Percentiles rank a stretch among this genome's conserved stretches.
Evolutionary conservation across 2,329 filamentous ascomycete genomes (phyloP).

Genomic region (Dryadomyces sulphureus): DNA sequence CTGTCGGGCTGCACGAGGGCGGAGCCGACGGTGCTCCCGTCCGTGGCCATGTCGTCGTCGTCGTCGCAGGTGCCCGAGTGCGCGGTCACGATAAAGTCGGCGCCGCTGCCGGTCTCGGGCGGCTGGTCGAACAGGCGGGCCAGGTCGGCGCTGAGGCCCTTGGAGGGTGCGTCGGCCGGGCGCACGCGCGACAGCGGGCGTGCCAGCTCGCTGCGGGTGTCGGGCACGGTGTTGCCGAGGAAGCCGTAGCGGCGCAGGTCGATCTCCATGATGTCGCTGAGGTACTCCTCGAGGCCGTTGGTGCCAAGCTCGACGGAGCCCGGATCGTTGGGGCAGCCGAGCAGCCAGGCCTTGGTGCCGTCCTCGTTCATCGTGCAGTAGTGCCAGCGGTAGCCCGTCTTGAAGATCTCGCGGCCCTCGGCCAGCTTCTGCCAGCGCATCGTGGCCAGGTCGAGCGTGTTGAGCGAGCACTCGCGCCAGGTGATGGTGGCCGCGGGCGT

Average conservation of each 20-base stretch:
- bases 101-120: constrained; percentile 70
- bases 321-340: constrained; percentile 76
- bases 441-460: constrained; percentile 72
- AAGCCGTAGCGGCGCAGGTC: constrained; percentile 86
- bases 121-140: constrained; percentile 75
- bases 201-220: constrained; percentile 30
- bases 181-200: constrained; percentile 33
- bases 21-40: constrained; percentile 38
- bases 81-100: constrained; percentile 85
- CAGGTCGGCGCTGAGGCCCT: constrained; percentile 69
- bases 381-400: constrained; percentile 87
- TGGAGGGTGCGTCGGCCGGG: constrained; percentile 38
- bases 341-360: constrained; percentile 88
- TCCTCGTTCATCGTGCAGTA: constrained; percentile 95
- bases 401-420: constrained; percentile 87
- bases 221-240: constrained; percentile 59
- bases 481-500: constrained; percentile 82
- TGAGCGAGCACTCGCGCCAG: constrained; percentile 77
- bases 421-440: constrained; percentile 91
- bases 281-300: constrained; percentile 71
- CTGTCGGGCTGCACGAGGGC: constrained; percentile 29
- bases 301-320: constrained; percentile 49
- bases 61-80: constrained; percentile 41
- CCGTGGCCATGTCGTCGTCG: constrained; percentile 18
- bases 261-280: constrained; percentile 88